Evolutionary conservation across 495 filamentous ascomycete species (phyloP).

Genomic region (Elaphomyces granulatus): DNA sequence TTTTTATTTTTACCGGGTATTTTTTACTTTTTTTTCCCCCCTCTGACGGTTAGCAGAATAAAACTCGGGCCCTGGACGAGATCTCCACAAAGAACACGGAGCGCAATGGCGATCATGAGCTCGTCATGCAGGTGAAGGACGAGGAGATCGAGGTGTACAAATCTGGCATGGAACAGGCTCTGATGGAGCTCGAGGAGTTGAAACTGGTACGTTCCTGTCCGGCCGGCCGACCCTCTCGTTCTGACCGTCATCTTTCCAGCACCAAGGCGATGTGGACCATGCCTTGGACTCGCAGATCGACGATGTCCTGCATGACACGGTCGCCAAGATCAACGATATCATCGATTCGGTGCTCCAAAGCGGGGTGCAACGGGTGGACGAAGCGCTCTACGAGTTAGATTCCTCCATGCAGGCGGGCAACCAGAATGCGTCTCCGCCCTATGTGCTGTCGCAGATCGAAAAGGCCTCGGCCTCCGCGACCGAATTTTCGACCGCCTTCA

Average conservation of each 20-base stretch:
- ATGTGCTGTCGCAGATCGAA: constrained; percentile 90
- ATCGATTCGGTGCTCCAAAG: constrained; percentile 93
- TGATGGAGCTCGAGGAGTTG: constrained; percentile 81
- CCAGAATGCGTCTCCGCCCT: constrained; percentile 91
- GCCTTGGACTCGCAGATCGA: constrained; percentile 86
- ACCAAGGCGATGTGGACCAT: constrained; percentile 60
- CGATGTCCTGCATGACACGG: constrained; percentile 64
- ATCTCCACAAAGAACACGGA: constrained; percentile 60
- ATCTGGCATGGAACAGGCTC: constrained; percentile 88
- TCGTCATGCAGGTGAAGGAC: constrained; percentile 77
- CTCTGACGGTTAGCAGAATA: constrained; percentile 37
- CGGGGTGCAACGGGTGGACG: constrained; percentile 88
- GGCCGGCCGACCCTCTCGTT: neutral
- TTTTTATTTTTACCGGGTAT: no score
- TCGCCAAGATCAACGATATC: constrained; percentile 91
- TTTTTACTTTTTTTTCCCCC: neutral
- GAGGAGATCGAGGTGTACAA: constrained; percentile 96
- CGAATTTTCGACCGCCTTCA: constrained; percentile 94
- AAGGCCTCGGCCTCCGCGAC: constrained; percentile 90
- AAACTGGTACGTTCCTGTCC: constrained; percentile 30
- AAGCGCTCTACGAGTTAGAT: constrained; percentile 92
- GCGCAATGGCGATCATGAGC: constrained; percentile 70
- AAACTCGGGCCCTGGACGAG: constrained; percentile 81
- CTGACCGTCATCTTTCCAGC: constrained; percentile 15
- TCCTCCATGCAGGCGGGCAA: constrained; percentile 97